Evolutionary conservation across 2,329 filamentous ascomycete genomes (phyloP).

Genomic region (Neonectria sp.): DNA sequence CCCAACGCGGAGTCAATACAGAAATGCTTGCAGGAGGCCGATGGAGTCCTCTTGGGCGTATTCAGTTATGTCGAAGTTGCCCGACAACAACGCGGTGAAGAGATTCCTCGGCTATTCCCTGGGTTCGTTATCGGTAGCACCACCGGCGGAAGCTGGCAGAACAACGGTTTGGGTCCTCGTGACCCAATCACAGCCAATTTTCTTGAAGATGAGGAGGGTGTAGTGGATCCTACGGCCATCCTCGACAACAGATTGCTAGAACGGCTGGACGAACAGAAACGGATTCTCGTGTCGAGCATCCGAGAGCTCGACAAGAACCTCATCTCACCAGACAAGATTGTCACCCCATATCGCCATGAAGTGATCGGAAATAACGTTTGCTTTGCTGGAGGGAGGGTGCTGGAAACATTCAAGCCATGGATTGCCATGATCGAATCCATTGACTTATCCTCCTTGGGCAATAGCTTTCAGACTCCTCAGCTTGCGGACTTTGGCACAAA

Average conservation of each 20-base stretch:
- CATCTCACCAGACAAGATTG: slow-evolving; percentile 82
- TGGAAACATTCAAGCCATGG: slow-evolving; percentile 93
- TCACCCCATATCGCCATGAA: slow-evolving; percentile 84
- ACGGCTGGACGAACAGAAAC: slow-evolving; percentile 87
- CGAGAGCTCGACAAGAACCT: slow-evolving; percentile 90
- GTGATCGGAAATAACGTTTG: slow-evolving; percentile 88
- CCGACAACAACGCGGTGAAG: slow-evolving; percentile 91
- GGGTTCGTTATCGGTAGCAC: slow-evolving; percentile 92
- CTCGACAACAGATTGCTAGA: slow-evolving; percentile 86
- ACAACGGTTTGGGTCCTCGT: slow-evolving; percentile 74
- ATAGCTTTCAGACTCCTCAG: slow-evolving; percentile 86
- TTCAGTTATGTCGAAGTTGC: slow-evolving; percentile 98
- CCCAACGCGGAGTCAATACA: slow-evolving; percentile 93
- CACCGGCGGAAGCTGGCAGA: slow-evolving; percentile 90
- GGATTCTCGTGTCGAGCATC: slow-evolving; percentile 87
- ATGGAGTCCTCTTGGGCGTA: slow-evolving; percentile 93
- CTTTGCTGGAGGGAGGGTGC: slow-evolving; percentile 80
- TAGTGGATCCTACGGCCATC: slow-evolving; percentile 78
- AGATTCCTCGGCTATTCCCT: slow-evolving; percentile 92
- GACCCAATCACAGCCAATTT: slow-evolving; percentile 87
- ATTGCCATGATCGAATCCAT: slow-evolving; percentile 92
- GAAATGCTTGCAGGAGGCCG: slow-evolving; percentile 97
- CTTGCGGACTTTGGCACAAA: slow-evolving; percentile 89
- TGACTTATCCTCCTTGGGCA: slow-evolving; percentile 84
- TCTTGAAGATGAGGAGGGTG: slow-evolving; percentile 84